Evolutionary conservation across 2,329 filamentous ascomycete species (phyloP).

Genomic region (Thielaviopsis ethacetica): DNA sequence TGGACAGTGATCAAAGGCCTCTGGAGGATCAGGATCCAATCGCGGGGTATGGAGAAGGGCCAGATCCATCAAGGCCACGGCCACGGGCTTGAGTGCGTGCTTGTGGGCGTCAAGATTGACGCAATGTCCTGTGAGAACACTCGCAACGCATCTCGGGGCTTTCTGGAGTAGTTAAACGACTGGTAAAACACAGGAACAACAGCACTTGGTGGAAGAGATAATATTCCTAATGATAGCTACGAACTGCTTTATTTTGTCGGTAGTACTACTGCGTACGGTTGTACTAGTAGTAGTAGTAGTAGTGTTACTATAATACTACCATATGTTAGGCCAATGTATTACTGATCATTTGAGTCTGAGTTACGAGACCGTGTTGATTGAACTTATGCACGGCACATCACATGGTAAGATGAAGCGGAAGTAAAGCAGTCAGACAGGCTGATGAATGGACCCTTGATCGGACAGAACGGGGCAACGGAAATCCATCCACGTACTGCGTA

Average conservation of each 20-base stretch:
- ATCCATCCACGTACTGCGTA: not conserved
- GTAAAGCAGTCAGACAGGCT: not conserved
- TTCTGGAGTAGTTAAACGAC: conserved; percentile 22
- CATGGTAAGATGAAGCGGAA: not conserved
- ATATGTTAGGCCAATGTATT: too few species aligned
- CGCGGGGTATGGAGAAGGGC: not conserved
- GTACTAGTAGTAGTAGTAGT: too few species aligned
- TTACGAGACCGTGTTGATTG: too few species aligned
- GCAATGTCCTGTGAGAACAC: conserved; percentile 48
- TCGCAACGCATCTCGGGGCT: conserved; percentile 49
- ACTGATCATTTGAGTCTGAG: too few species aligned
- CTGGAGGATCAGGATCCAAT: conserved; percentile 54
- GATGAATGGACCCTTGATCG: not conserved
- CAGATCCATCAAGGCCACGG: conserved; percentile 23
- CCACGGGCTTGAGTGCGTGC: conserved; percentile 47
- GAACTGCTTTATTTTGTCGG: too few species aligned
- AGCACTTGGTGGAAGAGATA: not conserved
- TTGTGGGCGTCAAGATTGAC: conserved; percentile 63
- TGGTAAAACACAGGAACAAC: not conserved
- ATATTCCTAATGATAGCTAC: too few species aligned
- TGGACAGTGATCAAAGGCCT: conserved; percentile 55
- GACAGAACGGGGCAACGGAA: not conserved
- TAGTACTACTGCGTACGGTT: too few species aligned
- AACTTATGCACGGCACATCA: not conserved
- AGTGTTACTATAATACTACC: too few species aligned